Conservation (phyloP, 225 moss, liverwort and hornwort genomes). For the Sphagnum tenellum region DNA sequence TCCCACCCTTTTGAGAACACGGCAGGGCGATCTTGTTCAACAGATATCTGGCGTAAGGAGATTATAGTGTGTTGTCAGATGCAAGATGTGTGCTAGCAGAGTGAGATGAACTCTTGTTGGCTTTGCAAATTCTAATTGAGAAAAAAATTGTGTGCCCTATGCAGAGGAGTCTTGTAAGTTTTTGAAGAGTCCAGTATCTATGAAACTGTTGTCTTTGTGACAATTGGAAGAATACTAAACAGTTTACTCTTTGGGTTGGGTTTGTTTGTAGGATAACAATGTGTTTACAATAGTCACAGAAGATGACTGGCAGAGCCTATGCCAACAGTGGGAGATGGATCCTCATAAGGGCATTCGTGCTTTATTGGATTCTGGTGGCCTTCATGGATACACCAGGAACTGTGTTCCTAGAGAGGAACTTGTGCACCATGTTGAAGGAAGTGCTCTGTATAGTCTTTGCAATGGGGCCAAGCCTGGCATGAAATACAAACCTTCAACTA, state of each 20-base stretch:
- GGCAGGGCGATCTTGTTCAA: conserved; percentile 86
- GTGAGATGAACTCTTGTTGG: too few relatives aligned
- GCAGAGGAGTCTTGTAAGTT: too few relatives aligned
- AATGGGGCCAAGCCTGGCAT: conserved; percentile 48
- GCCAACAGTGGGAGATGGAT: conserved; percentile 95
- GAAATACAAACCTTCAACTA: conserved; percentile 34
- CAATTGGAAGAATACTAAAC: too few relatives aligned
- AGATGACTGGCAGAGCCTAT: conserved; percentile 84
- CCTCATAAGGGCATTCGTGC: conserved; percentile 76
- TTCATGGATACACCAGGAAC: conserved; percentile 33
- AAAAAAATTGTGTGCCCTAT: too few relatives aligned
- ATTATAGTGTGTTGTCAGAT: too few relatives aligned
- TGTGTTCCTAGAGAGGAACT: conserved; percentile 13
- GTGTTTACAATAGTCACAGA: conserved; percentile 70
- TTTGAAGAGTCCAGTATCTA: too few relatives aligned
- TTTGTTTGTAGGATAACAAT: conserved; percentile 22
- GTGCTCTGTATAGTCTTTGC: conserved; percentile 15
- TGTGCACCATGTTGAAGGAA: conserved; percentile 25
- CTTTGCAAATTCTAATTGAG: too few relatives aligned
- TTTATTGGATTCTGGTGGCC: conserved; percentile 40
- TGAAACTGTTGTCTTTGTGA: too few relatives aligned
- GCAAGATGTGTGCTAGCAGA: too few relatives aligned
- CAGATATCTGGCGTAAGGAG: conserved; percentile 56
- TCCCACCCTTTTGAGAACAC: conserved; percentile 59
- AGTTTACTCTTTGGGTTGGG: too few relatives aligned